Base-by-base conservation (phyloP, 768 basidiomycete genomes). In the Phylloporus scabripes region DNA sequence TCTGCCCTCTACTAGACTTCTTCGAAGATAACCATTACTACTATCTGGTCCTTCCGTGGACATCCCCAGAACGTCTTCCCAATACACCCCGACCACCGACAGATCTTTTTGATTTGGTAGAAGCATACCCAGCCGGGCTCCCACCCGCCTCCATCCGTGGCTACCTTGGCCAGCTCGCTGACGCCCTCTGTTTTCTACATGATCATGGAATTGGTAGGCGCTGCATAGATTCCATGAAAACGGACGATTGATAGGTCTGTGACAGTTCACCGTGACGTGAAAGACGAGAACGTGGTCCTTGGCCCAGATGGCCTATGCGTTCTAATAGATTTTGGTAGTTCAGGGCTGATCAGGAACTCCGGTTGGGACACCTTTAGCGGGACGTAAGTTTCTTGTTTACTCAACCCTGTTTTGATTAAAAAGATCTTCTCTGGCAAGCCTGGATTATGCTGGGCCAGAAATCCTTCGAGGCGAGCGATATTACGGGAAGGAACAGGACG, bases 1-100 rank as follows among this genome's bases (percentile, higher is more conserved):
- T 99, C 47, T 93, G 93, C 64, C 88, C 90, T 21, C 74, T 99
- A 28, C 75, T 94, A 45, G 95, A 98, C 64, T 99, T 95, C 66
- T 98, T 97, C 64, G 95, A 98, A 67, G 95, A 98, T 62, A 82
- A 78, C 46, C 89, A 96, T 68, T 96, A 90, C 64, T 99, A 98
- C 66, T 96, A 97, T 67, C 79, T 97, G 60, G 84, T 97, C 42
- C 74, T 97, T 46, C 91, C 92, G 7, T 87, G 80, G 9, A 80
- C 82, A 24, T 80, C 80, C 10, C 82, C 84, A 7, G 81, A 82
- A 51, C 77, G 71, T 33, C 64, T 61, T 18, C 76, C 78, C 4
- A 70, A 75, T 55, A 72, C 79, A 51, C 73, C 78, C 1, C 60
- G 77, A 4, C 79, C 79, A 29, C 82, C 80, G 5, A 85, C 78